Conservation (phyloP, 177 flowering plant genomes). For the Vitis hybrid region DNA sequence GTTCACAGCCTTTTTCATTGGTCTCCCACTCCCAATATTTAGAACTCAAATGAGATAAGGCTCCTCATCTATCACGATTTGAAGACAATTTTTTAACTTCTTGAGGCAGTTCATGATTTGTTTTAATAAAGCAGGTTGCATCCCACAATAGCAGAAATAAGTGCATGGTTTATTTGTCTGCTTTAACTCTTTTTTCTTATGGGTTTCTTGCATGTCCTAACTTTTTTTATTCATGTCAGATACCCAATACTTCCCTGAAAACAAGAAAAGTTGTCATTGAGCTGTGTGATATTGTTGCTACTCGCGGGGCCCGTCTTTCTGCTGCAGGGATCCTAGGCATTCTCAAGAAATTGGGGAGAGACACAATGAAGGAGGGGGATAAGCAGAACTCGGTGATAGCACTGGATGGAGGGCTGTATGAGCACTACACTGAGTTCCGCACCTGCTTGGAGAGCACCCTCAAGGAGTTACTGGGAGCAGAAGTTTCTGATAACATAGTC, state of each 20-base stretch:
- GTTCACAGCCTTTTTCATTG: no score
- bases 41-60: no score
- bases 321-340: slow-evolving; percentile 91
- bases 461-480: slow-evolving; percentile 72
- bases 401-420: slow-evolving; percentile 84
- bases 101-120: no score
- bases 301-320: slow-evolving; percentile 81
- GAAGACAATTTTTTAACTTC: no score
- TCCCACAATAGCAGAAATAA: no score
- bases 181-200: no score
- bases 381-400: slow-evolving; percentile 71
- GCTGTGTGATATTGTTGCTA: slow-evolving; percentile 78
- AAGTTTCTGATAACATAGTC: slow-evolving; percentile 33
- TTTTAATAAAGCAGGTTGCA: no score
- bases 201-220: no score
- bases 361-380: slow-evolving; percentile 52
- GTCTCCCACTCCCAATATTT: no score
- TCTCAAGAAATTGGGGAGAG: slow-evolving; percentile 84
- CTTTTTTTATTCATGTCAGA: slow-evolving; percentile 32
- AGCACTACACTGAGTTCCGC: slow-evolving; percentile 84
- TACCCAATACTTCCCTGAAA: slow-evolving; percentile 69
- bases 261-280: slow-evolving; percentile 71
- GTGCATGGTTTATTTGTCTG: no score
- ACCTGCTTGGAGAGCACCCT: slow-evolving; percentile 58
- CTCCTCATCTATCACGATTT: no score